These are phyloP conservation scores for Penicillium cosmopolitanum DNA, from an alignment of 495 filamentous ascomycete genomes.

Conservation along the genomic window DNA sequence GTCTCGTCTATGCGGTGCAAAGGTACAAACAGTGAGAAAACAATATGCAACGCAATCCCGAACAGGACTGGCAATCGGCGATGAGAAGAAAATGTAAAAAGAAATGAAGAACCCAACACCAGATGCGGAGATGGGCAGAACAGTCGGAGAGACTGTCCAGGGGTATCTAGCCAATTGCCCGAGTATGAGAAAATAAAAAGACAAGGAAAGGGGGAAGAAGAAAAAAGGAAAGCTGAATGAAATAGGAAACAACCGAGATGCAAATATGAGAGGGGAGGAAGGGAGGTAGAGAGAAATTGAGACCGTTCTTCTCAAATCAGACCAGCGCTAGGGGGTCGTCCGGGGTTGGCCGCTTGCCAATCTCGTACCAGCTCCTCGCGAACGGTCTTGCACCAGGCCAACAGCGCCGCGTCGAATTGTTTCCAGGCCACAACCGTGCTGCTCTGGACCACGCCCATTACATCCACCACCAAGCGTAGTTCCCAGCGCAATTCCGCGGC, in stretches of 20 bases:
- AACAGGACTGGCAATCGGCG: conserved; percentile 18
- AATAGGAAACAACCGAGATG: conserved; percentile 22
- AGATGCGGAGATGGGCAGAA: conserved; percentile 27
- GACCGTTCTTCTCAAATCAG: conserved; percentile 22
- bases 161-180: conserved; percentile 40
- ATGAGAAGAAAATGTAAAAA: conserved; percentile 19
- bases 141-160: conserved; percentile 30
- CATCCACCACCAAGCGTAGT: conserved; percentile 79
- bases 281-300: conserved; percentile 13
- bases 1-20: conserved; percentile 7
- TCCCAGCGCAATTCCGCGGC: conserved; percentile 96
- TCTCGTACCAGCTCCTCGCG: conserved; percentile 73
- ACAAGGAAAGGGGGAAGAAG: neutral
- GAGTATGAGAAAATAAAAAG: conserved; percentile 5
- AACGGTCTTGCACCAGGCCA: conserved; percentile 77
- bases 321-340: conserved; percentile 31
- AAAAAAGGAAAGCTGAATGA: conserved; percentile 7
- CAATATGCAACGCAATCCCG: conserved; percentile 21
- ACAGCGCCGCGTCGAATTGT: conserved; percentile 77
- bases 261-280: conserved; percentile 7
- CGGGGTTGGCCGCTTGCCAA: conserved; percentile 49
- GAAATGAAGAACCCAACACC: conserved; percentile 20
- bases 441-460: conserved; percentile 79
- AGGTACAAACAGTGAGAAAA: conserved; percentile 2
- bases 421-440: conserved; percentile 68